phyloP scores from a whole-genome alignment of 371 early-diverging fungal genomes.

The Mucor circinelloides region DNA sequence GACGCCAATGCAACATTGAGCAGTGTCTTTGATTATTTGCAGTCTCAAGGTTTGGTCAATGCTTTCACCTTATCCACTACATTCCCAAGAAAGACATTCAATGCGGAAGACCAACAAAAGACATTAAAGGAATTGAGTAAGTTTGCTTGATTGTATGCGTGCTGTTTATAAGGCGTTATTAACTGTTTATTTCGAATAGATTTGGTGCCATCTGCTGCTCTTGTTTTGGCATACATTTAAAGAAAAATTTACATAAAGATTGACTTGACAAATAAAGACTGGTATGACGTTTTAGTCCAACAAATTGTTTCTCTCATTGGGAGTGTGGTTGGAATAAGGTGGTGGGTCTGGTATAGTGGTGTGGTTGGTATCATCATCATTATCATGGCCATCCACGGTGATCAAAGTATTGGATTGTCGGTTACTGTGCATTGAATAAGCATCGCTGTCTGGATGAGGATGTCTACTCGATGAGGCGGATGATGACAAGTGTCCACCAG shows the following conservation, averaged over 20 bases:
- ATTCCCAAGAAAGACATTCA: slow-evolving; percentile 72
- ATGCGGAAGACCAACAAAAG: slow-evolving; percentile 35
- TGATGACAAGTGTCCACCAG: slow-evolving; percentile 24
- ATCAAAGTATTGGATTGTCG: not conserved
- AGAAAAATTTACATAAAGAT: not conserved
- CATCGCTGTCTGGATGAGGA: not conserved
- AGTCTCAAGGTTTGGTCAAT: slow-evolving; percentile 50
- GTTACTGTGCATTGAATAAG: slow-evolving; percentile 10
- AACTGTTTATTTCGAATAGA: slow-evolving; percentile 15
- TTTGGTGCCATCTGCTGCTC: slow-evolving; percentile 47
- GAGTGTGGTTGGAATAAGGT: not conserved
- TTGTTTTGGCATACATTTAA: slow-evolving; percentile 26
- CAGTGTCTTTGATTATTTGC: slow-evolving; percentile 66
- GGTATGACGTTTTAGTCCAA: not conserved
- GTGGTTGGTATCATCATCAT: not conserved
- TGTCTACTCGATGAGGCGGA: not conserved
- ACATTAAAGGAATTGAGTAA: slow-evolving; percentile 56
- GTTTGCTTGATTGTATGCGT: slow-evolving; percentile 4
- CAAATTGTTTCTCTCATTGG: not conserved
- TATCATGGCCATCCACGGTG: not conserved
- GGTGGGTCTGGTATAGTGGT: slow-evolving; percentile 5
- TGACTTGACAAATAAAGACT: not conserved
- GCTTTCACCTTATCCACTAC: slow-evolving; percentile 71
- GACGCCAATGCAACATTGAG: slow-evolving; percentile 67
- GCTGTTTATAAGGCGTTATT: not conserved